Conservation (phyloP, 108 stramenopile genomes). For the Nitzschia putrida region DNA sequence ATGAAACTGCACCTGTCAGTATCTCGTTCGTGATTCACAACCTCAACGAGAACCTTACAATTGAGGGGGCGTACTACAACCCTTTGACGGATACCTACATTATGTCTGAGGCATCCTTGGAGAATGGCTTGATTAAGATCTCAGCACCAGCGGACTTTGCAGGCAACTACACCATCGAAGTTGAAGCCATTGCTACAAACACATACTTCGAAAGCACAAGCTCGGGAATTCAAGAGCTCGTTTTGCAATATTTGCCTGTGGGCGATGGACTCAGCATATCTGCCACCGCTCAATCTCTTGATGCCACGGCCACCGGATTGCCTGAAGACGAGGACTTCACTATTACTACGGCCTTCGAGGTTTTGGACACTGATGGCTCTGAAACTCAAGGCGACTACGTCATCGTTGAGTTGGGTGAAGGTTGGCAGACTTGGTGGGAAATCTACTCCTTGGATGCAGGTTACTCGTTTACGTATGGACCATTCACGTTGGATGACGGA, state of each 20-base stretch:
- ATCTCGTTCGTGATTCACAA: slow-evolving; percentile 5
- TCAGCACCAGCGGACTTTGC: slow-evolving; percentile 9
- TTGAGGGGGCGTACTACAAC: slow-evolving; percentile 10
- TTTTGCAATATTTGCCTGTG: neutral
- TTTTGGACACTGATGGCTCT: slow-evolving; percentile 6
- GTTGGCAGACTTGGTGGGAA: neutral
- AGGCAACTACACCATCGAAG: neutral
- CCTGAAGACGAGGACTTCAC: slow-evolving; percentile 10
- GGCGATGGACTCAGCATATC: slow-evolving; percentile 9
- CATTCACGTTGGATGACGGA: neutral
- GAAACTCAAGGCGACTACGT: slow-evolving; percentile 10
- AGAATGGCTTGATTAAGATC: neutral
- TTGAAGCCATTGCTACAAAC: slow-evolving; percentile 9
- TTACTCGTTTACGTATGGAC: neutral
- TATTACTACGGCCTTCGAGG: neutral
- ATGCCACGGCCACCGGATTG: neutral
- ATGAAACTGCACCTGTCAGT: neutral
- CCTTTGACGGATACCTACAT: neutral
- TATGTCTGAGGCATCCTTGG: neutral
- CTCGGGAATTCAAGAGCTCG: neutral
- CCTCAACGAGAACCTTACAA: neutral
- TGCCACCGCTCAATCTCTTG: neutral
- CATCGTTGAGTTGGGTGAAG: slow-evolving; percentile 7
- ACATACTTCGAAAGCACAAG: neutral
- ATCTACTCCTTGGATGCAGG: neutral